phyloP scores from a whole-genome alignment of 768 basidiomycete genomes.

The Boletellus emodensis region DNA sequence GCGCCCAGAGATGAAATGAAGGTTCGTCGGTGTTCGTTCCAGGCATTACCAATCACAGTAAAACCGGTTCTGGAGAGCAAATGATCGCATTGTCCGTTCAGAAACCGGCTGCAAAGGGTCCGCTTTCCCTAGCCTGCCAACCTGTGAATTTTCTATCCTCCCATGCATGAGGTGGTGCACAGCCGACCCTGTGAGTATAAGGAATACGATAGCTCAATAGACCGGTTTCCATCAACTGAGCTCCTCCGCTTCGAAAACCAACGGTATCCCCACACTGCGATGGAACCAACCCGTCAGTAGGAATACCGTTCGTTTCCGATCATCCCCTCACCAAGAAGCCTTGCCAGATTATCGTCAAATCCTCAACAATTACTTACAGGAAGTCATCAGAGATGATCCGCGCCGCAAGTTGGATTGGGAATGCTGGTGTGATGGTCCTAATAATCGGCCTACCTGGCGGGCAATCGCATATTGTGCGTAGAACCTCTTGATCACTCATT shows the following conservation, averaged over 20 bases:
- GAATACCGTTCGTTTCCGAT: background rate
- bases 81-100: background rate
- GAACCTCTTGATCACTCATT: background rate
- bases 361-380: conserved; percentile 23
- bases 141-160: conserved; percentile 17
- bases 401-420: conserved; percentile 18
- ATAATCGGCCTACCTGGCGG: conserved; percentile 22
- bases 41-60: background rate
- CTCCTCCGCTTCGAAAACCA: background rate
- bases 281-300: conserved; percentile 11
- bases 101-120: conserved; percentile 2
- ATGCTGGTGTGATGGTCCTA: conserved; percentile 10
- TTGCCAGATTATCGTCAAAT: conserved; percentile 19
- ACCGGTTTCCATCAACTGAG: background rate
- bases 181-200: conserved; percentile 18
- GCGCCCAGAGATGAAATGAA: conserved; percentile 4
- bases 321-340: background rate
- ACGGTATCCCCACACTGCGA: background rate
- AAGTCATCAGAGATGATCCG: conserved; percentile 11
- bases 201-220: background rate
- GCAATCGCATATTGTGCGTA: conserved; percentile 22
- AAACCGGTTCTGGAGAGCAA: background rate
- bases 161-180: conserved; percentile 7
- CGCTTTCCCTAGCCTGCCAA: conserved; percentile 13
- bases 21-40: background rate